phyloP scores from a whole-genome alignment of 331 rosid species.

The Rosa hybrid region DNA sequence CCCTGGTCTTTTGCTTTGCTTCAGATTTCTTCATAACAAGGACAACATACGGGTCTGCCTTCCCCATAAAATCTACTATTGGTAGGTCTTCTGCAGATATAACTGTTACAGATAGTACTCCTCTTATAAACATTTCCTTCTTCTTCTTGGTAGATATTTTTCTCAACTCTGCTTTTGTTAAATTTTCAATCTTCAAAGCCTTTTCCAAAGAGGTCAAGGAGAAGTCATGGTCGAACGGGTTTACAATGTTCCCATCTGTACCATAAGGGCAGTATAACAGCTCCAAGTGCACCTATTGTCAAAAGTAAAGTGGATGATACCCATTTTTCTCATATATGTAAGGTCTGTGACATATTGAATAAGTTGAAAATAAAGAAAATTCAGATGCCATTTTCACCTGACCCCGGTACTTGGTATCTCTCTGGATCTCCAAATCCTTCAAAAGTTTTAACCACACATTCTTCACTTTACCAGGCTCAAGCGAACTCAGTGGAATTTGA shows the following conservation, averaged over 20 bases:
- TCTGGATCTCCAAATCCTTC: conserved; percentile 78
- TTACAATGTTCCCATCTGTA: conserved; percentile 43
- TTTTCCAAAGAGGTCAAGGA: conserved; percentile 72
- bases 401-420: conserved; percentile 82
- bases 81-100: conserved; percentile 93
- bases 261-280: conserved; percentile 84
- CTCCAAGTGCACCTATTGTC: conserved; percentile 84
- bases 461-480: conserved; percentile 86
- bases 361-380: conserved; percentile 10
- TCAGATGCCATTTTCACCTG: conserved; percentile 56
- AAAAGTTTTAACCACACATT: conserved; percentile 81
- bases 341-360: not conserved
- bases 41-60: conserved; percentile 89
- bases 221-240: conserved; percentile 62
- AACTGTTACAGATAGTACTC: conserved; percentile 86
- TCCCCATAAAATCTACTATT: conserved; percentile 78
- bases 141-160: conserved; percentile 43
- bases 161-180: conserved; percentile 31
- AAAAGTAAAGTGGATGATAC: conserved; percentile 2
- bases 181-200: conserved; percentile 51
- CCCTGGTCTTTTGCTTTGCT: conserved; percentile 76
- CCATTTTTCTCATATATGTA: not conserved
- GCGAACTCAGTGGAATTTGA: conserved; percentile 59
- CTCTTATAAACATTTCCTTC: conserved; percentile 75
- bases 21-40: conserved; percentile 76